Evolutionary conservation across 1,284 basidiomycete genomes (phyloP).

Genomic region (Ustilago esculenta): DNA sequence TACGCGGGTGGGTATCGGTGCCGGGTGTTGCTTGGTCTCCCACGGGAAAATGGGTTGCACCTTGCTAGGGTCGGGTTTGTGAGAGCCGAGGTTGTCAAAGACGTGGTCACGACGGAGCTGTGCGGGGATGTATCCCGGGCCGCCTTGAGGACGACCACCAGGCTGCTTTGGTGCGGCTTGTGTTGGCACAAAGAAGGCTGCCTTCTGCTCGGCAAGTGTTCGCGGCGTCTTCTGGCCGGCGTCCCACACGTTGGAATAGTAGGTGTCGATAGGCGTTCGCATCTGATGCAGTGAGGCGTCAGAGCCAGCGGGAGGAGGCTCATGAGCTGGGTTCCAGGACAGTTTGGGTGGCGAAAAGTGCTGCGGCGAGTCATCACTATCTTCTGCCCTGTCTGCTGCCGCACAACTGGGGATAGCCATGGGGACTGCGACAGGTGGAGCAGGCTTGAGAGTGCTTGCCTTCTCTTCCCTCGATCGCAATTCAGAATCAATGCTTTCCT

Average conservation of each 20-base stretch:
- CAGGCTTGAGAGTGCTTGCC: not conserved
- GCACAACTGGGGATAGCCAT: slow-evolving; percentile 11
- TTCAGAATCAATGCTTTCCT: slow-evolving; percentile 32
- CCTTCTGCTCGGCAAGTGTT: slow-evolving; percentile 44
- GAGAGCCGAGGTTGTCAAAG: slow-evolving; percentile 68
- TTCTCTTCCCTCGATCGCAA: slow-evolving; percentile 3
- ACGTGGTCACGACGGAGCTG: slow-evolving; percentile 73
- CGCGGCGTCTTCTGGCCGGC: slow-evolving; percentile 45
- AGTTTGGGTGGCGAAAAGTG: slow-evolving; percentile 60
- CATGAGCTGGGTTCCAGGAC: slow-evolving; percentile 69
- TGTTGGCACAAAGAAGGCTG: slow-evolving; percentile 72
- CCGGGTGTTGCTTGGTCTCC: slow-evolving; percentile 74
- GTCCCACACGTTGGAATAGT: slow-evolving; percentile 71
- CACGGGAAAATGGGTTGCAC: slow-evolving; percentile 90
- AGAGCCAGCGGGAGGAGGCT: slow-evolving; percentile 68
- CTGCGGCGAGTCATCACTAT: slow-evolving; percentile 25
- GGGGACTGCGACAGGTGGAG: slow-evolving; percentile 4
- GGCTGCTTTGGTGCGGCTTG: not conserved
- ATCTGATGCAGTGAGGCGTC: slow-evolving; percentile 68
- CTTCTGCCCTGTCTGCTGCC: not conserved
- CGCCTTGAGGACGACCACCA: slow-evolving; percentile 24
- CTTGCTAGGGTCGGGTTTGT: slow-evolving; percentile 76
- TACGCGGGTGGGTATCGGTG: slow-evolving; percentile 30
- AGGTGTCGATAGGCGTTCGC: slow-evolving; percentile 68
- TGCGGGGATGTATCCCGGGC: slow-evolving; percentile 69